phyloP scores from a whole-genome alignment of 805 yeast species.

The Kazachstania africana region DNA sequence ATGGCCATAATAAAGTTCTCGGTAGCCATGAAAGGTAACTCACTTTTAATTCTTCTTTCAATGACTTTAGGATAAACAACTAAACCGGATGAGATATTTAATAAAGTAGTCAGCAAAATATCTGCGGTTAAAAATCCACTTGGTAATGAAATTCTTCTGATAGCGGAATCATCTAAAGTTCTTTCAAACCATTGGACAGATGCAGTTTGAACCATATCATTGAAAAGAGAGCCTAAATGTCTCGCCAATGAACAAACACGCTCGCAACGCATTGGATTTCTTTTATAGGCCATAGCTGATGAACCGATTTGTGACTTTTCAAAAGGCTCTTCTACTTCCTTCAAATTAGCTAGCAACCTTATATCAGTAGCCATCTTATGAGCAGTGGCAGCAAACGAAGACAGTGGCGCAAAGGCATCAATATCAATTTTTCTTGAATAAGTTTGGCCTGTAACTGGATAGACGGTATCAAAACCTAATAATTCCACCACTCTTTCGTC shows the following conservation, averaged over 20 bases:
- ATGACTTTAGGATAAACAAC: constrained; percentile 98
- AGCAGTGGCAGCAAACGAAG: constrained; percentile 90
- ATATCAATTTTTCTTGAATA: constrained; percentile 96
- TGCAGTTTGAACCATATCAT: constrained; percentile 91
- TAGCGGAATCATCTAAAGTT: constrained; percentile 95
- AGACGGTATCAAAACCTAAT: constrained; percentile 86
- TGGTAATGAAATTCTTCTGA: constrained; percentile 92
- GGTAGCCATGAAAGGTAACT: constrained; percentile 98
- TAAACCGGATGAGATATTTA: constrained; percentile 86
- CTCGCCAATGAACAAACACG: constrained; percentile 97
- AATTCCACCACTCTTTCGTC: constrained; percentile 89
- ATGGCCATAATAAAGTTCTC: constrained; percentile 98
- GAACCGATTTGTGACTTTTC: constrained; percentile 98
- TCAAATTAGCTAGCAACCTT: constrained; percentile 88
- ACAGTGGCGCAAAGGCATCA: constrained; percentile 83
- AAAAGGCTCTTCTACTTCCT: constrained; percentile 96
- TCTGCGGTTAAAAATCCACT: constrained; percentile 95
- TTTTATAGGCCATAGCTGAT: constrained; percentile 97
- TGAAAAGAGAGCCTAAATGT: constrained; percentile 84
- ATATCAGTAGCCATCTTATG: constrained; percentile 98
- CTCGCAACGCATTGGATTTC: constrained; percentile 99
- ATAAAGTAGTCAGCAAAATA: constrained; percentile 76
- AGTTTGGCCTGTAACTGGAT: constrained; percentile 99
- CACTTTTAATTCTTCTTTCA: constrained; percentile 88
- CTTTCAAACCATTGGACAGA: constrained; percentile 99